A percentile compares a stretch with the other conserved stretches of the same genome.
phyloP scores from a whole-genome alignment of 305 asterid species.

The Rubia balearica region DNA sequence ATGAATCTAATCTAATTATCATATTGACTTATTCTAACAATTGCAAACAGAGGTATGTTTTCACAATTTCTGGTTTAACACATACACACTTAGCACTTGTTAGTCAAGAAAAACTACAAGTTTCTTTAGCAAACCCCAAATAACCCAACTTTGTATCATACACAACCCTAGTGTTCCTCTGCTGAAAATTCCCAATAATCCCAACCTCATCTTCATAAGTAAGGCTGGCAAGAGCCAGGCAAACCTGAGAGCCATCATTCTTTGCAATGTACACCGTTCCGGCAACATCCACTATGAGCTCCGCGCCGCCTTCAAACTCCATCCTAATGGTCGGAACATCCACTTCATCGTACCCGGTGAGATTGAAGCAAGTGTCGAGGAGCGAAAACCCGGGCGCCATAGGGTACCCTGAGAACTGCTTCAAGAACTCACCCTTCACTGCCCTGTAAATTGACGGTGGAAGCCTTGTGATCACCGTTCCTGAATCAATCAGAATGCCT shows the following conservation, averaged over 20 bases:
- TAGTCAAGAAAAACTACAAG: slow-evolving; percentile 38
- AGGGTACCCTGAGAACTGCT: slow-evolving; percentile 68
- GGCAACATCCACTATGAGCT: slow-evolving; percentile 54
- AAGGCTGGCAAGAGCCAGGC: slow-evolving; percentile 83
- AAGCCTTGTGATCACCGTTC: slow-evolving; percentile 73
- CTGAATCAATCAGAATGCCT: slow-evolving; percentile 69
- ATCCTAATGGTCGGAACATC: slow-evolving; percentile 53
- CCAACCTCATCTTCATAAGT: slow-evolving; percentile 59
- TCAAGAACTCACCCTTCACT: slow-evolving; percentile 59
- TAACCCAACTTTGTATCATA: slow-evolving; percentile 58
- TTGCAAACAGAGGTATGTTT: background rate
- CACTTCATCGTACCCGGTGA: slow-evolving; percentile 57
- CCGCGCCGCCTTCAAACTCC: slow-evolving; percentile 56
- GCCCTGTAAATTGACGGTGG: slow-evolving; percentile 61
- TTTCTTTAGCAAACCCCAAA: slow-evolving; percentile 80
- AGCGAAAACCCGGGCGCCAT: slow-evolving; percentile 59
- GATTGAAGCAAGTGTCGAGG: slow-evolving; percentile 74
- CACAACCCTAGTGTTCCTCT: slow-evolving; percentile 64
- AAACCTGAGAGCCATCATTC: slow-evolving; percentile 73
- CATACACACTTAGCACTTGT: background rate
- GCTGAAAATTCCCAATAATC: slow-evolving; percentile 89
- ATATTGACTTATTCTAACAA: too few relatives aligned
- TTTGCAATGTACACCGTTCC: slow-evolving; percentile 67
- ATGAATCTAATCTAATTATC: too few relatives aligned
- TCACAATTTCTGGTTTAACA: background rate